These are phyloP conservation scores for Calocybe gambosa DNA, from an alignment of 1,284 basidiomycete species.

Conservation along the genomic window DNA sequence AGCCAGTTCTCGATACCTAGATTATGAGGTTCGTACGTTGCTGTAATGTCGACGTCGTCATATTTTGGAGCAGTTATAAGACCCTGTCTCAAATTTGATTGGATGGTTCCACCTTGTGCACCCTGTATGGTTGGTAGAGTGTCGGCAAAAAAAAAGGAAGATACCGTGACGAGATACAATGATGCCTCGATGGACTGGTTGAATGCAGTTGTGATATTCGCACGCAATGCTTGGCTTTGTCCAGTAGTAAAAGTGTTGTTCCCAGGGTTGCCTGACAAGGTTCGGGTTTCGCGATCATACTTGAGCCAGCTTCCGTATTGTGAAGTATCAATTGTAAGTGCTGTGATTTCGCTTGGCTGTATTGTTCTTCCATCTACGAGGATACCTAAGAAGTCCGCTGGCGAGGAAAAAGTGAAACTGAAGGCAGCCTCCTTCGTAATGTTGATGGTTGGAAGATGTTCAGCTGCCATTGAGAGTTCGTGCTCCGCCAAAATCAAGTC, in stretches of 20 bases:
- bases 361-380: slow-evolving; percentile 56
- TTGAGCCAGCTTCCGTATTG: slow-evolving; percentile 53
- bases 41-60: slow-evolving; percentile 44
- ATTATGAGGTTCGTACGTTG: slow-evolving; percentile 43
- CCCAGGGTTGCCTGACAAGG: slow-evolving; percentile 61
- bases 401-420: slow-evolving; percentile 51
- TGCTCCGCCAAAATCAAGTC: slow-evolving; percentile 55
- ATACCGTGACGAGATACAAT: slow-evolving; percentile 56
- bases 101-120: slow-evolving; percentile 36
- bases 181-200: slow-evolving; percentile 63
- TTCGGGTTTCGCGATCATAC: slow-evolving; percentile 49
- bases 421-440: slow-evolving; percentile 51
- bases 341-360: slow-evolving; percentile 44
- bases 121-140: slow-evolving; percentile 51
- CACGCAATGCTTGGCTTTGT: slow-evolving; percentile 42
- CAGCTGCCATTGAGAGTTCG: slow-evolving; percentile 49
- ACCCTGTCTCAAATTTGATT: slow-evolving; percentile 44
- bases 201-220: slow-evolving; percentile 54
- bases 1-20: slow-evolving; percentile 36
- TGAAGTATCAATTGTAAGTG: slow-evolving; percentile 52
- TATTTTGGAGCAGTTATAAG: slow-evolving; percentile 43
- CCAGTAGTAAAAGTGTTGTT: slow-evolving; percentile 24
- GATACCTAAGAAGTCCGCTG: slow-evolving; percentile 54
- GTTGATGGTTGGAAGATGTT: slow-evolving; percentile 58
- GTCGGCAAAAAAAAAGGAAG: slow-evolving; percentile 62